Base-by-base conservation (phyloP, 208 protist genomes). In the Trypanosomatidae sp. region DNA sequence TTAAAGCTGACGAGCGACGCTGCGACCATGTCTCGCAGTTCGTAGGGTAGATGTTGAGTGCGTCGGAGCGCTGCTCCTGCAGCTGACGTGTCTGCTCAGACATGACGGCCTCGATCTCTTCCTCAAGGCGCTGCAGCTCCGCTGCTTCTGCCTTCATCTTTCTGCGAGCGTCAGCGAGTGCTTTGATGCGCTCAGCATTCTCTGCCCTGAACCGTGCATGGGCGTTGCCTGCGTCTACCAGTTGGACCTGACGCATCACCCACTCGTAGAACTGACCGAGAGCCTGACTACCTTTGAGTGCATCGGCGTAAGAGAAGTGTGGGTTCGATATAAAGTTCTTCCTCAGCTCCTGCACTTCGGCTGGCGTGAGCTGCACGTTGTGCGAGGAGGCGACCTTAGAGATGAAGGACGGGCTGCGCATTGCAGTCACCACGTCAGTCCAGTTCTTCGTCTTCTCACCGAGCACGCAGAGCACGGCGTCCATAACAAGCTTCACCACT, bases 401-500 rank as follows among this genome's bases (percentile, higher is more conserved):
- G 70, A 86, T 75, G 28, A 94, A 89, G 62, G 55, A 69, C 22
- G 85, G 69, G 30, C 71, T 81, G 59, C 84, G 83, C 73, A 91
- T 73, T 2, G 62, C 69, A 3, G 69, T 33, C 8, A 78, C 80
- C 55, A 89, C 80, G 28, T 87, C 88, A 5, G 50, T 19, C 88
- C 88, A 93, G 22, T 44, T 73, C 39, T 39, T 10, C 62, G 62
- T 49, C 56, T 60, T 85, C 81, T 90, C 83, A 13, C 89, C 86
- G 1, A 94, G 52, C 22, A 91, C 67, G 55, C 81, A 67, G 76
- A 94, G 77, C 15, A 91, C 89, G 25, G 79, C 86, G 17, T 73
- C 73, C 77, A 94, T 89, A 7, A 94, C 89, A n/a, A 76, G 76
- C 79, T 87, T 84, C 62, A 94, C 89, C 25, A 85, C 83, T 8